These are phyloP conservation scores for Paracorniculantispora psalliotae DNA, from an alignment of 2,329 filamentous ascomycete genomes.

Conservation along the genomic window DNA sequence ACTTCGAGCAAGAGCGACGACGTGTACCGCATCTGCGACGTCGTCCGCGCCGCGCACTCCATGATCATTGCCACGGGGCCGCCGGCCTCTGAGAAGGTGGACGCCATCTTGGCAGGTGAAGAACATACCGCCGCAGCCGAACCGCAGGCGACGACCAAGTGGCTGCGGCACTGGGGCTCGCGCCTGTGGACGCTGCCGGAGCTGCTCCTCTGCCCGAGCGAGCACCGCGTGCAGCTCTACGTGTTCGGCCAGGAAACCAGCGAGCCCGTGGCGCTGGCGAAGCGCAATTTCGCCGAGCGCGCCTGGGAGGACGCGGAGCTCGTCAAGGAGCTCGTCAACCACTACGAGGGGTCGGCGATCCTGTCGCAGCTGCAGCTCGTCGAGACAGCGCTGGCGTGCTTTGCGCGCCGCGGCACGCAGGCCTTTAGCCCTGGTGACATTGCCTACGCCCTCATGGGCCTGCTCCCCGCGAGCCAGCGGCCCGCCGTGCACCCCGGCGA, in stretches of 20 bases:
- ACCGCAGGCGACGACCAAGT: conserved; percentile 11
- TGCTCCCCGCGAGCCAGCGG: conserved; percentile 31
- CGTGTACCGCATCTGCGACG: conserved; percentile 41
- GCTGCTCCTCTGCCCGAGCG: conserved; percentile 20
- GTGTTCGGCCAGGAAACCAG: conserved; percentile 7
- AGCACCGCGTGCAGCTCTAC: conserved; percentile 18
- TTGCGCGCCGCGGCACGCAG: conserved; percentile 32
- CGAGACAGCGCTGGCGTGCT: conserved; percentile 25
- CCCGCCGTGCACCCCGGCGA: conserved; percentile 34
- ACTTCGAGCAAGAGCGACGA: conserved; percentile 22
- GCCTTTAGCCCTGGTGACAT: conserved; percentile 35
- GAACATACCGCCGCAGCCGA: conserved; percentile 20
- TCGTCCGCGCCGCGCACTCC: conserved; percentile 37
- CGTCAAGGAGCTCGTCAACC: conserved; percentile 38
- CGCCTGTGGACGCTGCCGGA: conserved; percentile 44
- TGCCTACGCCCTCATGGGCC: conserved; percentile 42
- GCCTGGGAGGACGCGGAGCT: conserved; percentile 36
- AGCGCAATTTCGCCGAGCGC: conserved; percentile 34
- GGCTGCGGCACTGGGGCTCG: conserved; percentile 38
- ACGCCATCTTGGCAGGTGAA: conserved; percentile 19
- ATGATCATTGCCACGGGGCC: conserved; percentile 37
- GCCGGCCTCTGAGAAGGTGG: conserved; percentile 6
- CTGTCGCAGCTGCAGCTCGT: conserved; percentile 38
- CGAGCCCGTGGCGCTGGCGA: conserved; percentile 24
- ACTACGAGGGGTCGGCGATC: conserved; percentile 38